Evolutionary conservation across 2,329 filamentous ascomycete species (phyloP).

Genomic region (Phialophora expanda): DNA sequence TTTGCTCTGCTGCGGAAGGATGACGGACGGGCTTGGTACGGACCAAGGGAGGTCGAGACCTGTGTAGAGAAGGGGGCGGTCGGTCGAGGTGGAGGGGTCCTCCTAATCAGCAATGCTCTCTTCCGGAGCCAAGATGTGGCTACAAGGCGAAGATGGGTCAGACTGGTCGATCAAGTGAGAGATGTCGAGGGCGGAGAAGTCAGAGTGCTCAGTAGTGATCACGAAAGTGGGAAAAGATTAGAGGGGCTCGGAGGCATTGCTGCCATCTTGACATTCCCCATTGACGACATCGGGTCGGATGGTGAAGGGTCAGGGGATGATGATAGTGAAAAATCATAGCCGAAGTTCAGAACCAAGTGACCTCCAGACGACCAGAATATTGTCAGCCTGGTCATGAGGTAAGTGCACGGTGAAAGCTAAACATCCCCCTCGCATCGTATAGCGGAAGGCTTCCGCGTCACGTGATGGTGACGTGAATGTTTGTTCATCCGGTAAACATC

Average conservation of each 20-base stretch:
- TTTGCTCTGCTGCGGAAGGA: constrained; percentile 78
- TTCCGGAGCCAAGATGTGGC: constrained; percentile 83
- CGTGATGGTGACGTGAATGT: constrained; percentile 13
- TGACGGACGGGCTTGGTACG: constrained; percentile 90
- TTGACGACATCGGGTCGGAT: constrained; percentile 79
- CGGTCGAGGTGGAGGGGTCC: constrained; percentile 78
- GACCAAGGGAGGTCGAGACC: constrained; percentile 76
- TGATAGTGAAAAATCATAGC: constrained; percentile 28
- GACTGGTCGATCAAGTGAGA: constrained; percentile 84
- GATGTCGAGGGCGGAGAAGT: constrained; percentile 82
- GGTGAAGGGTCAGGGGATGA: constrained; percentile 48
- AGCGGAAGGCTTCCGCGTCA: not conserved
- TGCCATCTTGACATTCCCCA: constrained; percentile 86
- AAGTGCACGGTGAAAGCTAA: not conserved
- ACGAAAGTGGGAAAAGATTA: constrained; percentile 87
- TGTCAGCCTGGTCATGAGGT: not conserved
- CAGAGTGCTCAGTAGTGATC: constrained; percentile 85
- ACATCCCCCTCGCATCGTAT: not conserved
- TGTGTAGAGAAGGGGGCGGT: constrained; percentile 88
- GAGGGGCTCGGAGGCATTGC: constrained; percentile 86
- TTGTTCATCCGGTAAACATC: constrained; percentile 15
- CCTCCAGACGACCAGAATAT: not conserved
- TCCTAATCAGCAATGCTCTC: constrained; percentile 84
- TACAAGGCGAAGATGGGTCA: constrained; percentile 79
- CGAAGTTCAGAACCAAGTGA: not conserved